Percentiles rank a stretch among this genome's conserved stretches.
These are phyloP conservation scores for Rhododendron ovatum DNA, from an alignment of 148 eudicot genomes.

Conservation along the genomic window DNA sequence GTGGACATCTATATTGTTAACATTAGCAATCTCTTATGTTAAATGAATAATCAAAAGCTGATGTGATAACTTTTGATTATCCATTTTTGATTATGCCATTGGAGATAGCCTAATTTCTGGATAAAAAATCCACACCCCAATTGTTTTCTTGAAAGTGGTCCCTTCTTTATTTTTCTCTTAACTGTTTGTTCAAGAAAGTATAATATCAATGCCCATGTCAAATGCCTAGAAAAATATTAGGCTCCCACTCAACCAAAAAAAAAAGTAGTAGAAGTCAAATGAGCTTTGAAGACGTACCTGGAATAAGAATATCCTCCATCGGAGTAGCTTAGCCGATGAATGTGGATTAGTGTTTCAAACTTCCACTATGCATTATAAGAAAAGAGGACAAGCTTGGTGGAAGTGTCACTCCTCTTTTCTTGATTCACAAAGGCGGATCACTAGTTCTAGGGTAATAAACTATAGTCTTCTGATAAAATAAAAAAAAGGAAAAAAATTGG, in stretches of 20 bases:
- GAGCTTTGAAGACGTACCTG: background rate
- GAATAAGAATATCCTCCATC: background rate
- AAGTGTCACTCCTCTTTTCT: constrained; percentile 9
- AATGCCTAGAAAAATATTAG: background rate
- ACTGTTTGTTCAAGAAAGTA: too few species aligned
- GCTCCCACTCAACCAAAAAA: background rate
- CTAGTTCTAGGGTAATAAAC: background rate
- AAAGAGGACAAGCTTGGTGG: background rate
- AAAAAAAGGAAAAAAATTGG: background rate
- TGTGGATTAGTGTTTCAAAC: constrained; percentile 1
- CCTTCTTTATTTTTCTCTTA: too few species aligned
- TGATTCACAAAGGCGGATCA: constrained; percentile 2
- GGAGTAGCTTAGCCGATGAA: constrained; percentile 6
- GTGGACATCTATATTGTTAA: too few species aligned
- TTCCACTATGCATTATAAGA: background rate
- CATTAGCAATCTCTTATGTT: too few species aligned
- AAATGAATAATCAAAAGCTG: too few species aligned
- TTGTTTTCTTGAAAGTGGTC: too few species aligned
- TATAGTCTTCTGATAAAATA: background rate
- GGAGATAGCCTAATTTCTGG: too few species aligned
- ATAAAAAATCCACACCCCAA: too few species aligned
- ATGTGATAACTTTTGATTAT: too few species aligned
- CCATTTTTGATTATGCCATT: too few species aligned
- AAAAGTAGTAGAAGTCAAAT: background rate
- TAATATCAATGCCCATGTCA: too few species aligned